A percentile compares a stretch with the other conserved stretches of the same genome.
Conservation (phyloP, 2,329 filamentous ascomycete species). For the Microdochium nivale region DNA sequence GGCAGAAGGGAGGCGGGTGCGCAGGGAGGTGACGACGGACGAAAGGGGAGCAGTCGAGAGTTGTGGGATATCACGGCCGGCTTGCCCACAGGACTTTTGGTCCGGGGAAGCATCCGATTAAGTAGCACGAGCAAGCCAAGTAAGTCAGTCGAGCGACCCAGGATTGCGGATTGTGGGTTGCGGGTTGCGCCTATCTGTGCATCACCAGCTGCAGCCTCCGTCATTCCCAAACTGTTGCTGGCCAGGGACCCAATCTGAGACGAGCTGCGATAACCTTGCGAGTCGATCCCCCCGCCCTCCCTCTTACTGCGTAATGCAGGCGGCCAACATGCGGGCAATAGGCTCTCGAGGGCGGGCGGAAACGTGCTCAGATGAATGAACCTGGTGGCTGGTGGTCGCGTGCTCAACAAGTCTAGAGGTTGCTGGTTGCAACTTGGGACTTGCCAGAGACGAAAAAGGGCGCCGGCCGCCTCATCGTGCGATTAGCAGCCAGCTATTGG, state of each 20-base stretch:
- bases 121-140: too few relatives aligned
- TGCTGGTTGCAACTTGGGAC: not conserved
- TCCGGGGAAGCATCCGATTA: not conserved
- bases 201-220: too few relatives aligned
- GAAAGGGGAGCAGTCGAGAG: not conserved
- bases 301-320: not conserved
- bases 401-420: too few relatives aligned
- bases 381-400: not conserved
- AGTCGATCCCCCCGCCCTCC: not conserved
- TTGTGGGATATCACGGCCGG: too few relatives aligned
- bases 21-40: not conserved
- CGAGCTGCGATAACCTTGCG: not conserved
- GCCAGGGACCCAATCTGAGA: not conserved
- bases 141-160: too few relatives aligned
- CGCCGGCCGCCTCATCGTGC: not conserved
- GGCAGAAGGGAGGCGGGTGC: not conserved
- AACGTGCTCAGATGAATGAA: not conserved
- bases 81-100: too few relatives aligned
- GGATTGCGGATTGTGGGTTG: too few relatives aligned
- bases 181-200: too few relatives aligned
- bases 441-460: too few relatives aligned
- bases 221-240: too few relatives aligned
- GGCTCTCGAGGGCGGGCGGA: not conserved
- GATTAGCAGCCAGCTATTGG: not conserved
- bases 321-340: not conserved